Evolutionary conservation across 192 early-diverging fungal species (phyloP).

Genomic region (Phlyctochytrium planicorne): DNA sequence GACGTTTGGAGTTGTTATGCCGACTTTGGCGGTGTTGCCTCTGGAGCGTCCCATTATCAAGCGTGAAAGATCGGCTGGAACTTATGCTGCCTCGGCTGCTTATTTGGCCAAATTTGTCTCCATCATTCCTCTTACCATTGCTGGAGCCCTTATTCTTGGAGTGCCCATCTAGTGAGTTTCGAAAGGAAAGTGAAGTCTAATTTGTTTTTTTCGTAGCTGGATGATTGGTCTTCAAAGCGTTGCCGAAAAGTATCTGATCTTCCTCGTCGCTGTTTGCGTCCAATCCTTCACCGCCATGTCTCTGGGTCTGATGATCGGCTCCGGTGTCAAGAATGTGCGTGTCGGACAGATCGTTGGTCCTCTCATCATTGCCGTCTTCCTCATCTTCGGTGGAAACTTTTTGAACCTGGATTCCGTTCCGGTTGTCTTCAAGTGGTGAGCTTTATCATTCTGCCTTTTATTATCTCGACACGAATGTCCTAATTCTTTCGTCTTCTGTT

Average conservation of each 20-base stretch:
- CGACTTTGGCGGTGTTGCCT: conserved; percentile 38
- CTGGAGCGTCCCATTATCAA: conserved; percentile 22
- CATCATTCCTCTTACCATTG: conserved; percentile 36
- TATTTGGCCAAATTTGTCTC: conserved; percentile 65
- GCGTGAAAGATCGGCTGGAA: conserved; percentile 63
- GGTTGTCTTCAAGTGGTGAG: conserved; percentile 37
- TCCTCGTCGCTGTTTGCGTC: conserved; percentile 20
- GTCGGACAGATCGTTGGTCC: conserved; percentile 49
- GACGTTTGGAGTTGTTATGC: conserved; percentile 61
- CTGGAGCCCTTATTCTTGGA: conserved; percentile 25
- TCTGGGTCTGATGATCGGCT: conserved; percentile 41
- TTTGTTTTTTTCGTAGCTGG: conserved; percentile 6
- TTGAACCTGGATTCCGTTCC: conserved; percentile 39
- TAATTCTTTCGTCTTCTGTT: not conserved
- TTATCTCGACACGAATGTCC: too few species aligned
- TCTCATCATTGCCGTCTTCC: conserved; percentile 41
- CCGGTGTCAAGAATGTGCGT: conserved; percentile 37
- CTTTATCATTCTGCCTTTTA: too few species aligned
- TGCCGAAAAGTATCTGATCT: conserved; percentile 26
- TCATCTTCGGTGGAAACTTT: conserved; percentile 47
- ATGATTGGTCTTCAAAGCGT: conserved; percentile 27
- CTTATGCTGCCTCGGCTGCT: conserved; percentile 61
- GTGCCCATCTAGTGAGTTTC: conserved; percentile 28
- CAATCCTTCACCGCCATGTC: conserved; percentile 29
- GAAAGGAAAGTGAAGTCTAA: not conserved